phyloP scores from a whole-genome alignment of 2,329 filamentous ascomycete genomes.

The Diaporthe longicolla region DNA sequence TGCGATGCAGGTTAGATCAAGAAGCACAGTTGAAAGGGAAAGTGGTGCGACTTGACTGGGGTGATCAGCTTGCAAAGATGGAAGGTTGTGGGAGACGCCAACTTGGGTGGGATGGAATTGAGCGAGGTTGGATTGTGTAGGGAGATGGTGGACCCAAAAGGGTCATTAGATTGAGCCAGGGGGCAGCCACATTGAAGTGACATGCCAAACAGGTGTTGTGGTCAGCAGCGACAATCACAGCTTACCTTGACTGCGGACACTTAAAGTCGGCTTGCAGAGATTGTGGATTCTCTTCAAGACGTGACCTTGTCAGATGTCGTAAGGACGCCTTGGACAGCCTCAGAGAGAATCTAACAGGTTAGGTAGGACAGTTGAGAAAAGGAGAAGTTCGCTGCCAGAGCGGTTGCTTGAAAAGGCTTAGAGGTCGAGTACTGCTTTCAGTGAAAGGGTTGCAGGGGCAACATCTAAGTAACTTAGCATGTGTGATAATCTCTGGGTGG shows the following conservation, averaged over 20 bases:
- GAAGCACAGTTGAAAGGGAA: neutral
- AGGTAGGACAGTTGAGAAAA: neutral
- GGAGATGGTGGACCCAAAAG: neutral
- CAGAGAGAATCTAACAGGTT: neutral
- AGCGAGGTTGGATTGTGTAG: neutral
- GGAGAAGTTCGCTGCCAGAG: neutral
- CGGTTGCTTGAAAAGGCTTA: accelerated
- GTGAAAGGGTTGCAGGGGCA: neutral
- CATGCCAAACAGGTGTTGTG: neutral
- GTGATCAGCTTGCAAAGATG: neutral
- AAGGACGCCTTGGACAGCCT: neutral
- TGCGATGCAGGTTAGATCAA: neutral
- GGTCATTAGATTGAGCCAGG: too few relatives aligned
- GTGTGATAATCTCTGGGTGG: neutral
- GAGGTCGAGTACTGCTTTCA: neutral
- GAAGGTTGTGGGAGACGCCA: neutral
- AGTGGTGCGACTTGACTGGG: neutral
- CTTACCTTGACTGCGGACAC: neutral
- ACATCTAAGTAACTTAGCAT: neutral
- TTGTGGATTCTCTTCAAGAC: neutral
- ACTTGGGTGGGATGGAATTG: neutral
- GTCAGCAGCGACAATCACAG: neutral
- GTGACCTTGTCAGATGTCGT: neutral
- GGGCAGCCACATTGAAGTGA: too few relatives aligned
- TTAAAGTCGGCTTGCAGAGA: neutral